Evolutionary conservation across 2,329 filamentous ascomycete genomes (phyloP), one percentile per base, ranked within the genome.

Genomic region (Pestalotiopsis fici): DNA sequence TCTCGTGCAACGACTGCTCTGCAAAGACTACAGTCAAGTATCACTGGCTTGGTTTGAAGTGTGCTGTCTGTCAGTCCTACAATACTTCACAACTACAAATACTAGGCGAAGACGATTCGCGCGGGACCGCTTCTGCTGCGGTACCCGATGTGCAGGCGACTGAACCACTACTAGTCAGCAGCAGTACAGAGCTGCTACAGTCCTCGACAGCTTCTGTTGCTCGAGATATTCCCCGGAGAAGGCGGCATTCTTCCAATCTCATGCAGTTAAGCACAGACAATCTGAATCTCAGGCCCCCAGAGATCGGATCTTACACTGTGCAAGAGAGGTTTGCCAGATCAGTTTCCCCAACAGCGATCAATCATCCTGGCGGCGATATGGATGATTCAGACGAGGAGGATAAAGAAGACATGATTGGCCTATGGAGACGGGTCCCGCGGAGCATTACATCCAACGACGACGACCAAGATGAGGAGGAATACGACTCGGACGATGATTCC

Each of bases 11-110:
- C 77, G 96, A 99, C 80, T 99, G 96, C 80, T 93, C 91, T 59
- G 92, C 93, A 13, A 95, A 94, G 77, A 95, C 92, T 69, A 92
- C 92, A 25, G 94, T 96, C 25, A 87, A 88, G 35, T 99, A 97
- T 77, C 96, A 99, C 80, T 99, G 96, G 94, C 84, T 98, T 4
- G 96, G 96, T 0, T 84, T 97, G 59, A 97, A 97, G 79, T 99
- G 96, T 77, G 90, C 86, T 15, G 88, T 91, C 43, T 93, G 90
- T 74, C 82, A 85, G 55, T 92, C 90, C 3, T 93, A 91, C 74
- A 93, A 93, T 74, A 93, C 90, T 0, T 87, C 86, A 18, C 87
- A 92, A 73, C 78, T 91, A 28, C 87, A 87, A 66, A 87, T 91
- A 50, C 80, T 89, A 35, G 87, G 88, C 25, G 72, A 43, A 76